Conservation (phyloP, 176 grass and related monocot species). For the Melocanna baccifera region DNA sequence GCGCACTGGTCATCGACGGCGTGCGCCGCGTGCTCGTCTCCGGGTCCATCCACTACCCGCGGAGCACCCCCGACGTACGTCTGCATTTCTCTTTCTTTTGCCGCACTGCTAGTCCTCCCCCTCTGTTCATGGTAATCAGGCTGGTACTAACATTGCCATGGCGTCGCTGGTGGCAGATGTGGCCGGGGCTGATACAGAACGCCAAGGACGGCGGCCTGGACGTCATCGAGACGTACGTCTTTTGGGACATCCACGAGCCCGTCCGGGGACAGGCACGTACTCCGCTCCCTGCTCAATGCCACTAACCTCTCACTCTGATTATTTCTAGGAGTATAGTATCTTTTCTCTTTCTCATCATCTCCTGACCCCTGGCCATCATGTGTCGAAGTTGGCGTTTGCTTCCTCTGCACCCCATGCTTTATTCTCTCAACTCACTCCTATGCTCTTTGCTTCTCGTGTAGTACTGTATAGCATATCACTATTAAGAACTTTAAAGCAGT, state of each 20-base stretch:
- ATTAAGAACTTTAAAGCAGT: neutral
- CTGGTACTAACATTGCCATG: slow-evolving; percentile 2
- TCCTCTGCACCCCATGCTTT: slow-evolving; percentile 44
- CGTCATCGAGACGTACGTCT: slow-evolving; percentile 86
- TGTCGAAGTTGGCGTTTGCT: slow-evolving; percentile 23
- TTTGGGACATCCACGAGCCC: slow-evolving; percentile 97
- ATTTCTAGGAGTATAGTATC: neutral
- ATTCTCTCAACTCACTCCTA: slow-evolving; percentile 6
- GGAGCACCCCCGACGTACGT: slow-evolving; percentile 87
- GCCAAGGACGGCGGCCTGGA: slow-evolving; percentile 95
- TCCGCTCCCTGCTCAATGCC: neutral
- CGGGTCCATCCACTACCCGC: slow-evolving; percentile 94
- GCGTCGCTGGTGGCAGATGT: slow-evolving; percentile 58
- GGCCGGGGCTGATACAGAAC: slow-evolving; percentile 92
- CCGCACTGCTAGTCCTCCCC: neutral
- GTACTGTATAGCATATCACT: neutral
- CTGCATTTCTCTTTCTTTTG: neutral
- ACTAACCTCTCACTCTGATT: neutral
- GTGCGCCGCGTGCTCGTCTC: slow-evolving; percentile 89
- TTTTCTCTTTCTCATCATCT: neutral
- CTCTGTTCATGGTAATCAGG: neutral
- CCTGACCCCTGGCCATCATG: slow-evolving; percentile 6
- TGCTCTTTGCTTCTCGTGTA: neutral
- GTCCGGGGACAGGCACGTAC: slow-evolving; percentile 68
- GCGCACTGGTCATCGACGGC: slow-evolving; percentile 84